Evolutionary conservation across 2,329 filamentous ascomycete genomes (phyloP).

Genomic region (Colletotrichum echinochloae): DNA sequence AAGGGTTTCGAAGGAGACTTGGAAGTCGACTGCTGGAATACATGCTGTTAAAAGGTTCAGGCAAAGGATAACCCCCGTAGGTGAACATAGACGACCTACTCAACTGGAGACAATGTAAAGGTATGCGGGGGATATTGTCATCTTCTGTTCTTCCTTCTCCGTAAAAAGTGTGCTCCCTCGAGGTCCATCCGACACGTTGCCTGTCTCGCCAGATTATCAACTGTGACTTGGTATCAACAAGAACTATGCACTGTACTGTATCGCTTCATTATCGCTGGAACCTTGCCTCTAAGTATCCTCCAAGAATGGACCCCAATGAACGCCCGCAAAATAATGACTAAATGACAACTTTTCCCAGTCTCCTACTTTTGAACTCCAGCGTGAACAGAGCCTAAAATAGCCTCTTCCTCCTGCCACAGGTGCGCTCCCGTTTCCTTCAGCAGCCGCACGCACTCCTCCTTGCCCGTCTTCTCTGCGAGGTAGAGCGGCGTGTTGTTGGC

Average conservation of each 20-base stretch:
- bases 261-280: slow-evolving; percentile 9
- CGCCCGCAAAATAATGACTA: slow-evolving; percentile 15
- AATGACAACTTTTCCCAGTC: slow-evolving; percentile 4
- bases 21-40: neutral
- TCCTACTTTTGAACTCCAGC: slow-evolving; percentile 35
- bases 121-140: neutral
- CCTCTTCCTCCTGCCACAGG: slow-evolving; percentile 61
- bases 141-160: neutral
- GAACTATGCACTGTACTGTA: neutral
- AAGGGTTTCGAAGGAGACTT: too few relatives aligned
- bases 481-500: slow-evolving; percentile 76
- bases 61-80: neutral
- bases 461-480: slow-evolving; percentile 69
- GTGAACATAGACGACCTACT: neutral
- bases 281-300: slow-evolving; percentile 6
- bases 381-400: slow-evolving; percentile 36
- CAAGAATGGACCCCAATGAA: slow-evolving; percentile 7
- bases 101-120: neutral
- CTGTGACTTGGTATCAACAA: neutral
- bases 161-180: neutral
- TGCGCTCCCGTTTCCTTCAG: slow-evolving; percentile 70
- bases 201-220: neutral
- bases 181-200: neutral
- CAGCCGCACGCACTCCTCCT: slow-evolving; percentile 64
- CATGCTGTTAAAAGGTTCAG: neutral